Base-by-base conservation (phyloP, 139 green algal species). In the Ostreobium quekettii region DNA sequence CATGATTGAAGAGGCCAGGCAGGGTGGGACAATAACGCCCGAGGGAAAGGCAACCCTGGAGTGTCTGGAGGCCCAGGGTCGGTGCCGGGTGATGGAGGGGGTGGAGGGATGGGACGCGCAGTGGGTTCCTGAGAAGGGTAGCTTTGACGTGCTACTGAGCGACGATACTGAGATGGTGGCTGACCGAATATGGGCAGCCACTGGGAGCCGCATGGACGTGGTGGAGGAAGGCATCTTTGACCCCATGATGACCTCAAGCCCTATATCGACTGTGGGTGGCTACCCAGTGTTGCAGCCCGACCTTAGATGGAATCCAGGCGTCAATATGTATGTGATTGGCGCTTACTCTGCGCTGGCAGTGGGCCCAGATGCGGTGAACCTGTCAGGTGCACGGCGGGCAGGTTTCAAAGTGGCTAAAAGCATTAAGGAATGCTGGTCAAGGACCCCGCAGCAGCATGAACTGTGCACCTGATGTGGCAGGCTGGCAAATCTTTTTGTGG, bases 291-390 rank as follows among this genome's bases (percentile, higher is more conserved):
- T 68, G 6, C 30, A 68, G 38, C 24, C 15, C 5, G 36, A 53
- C 53, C 36, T 68, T 4, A 68, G 61, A 56, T 68, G 61, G 61
- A n/a, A 48, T 68, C 61, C 61, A 68, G 61, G 53, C 35, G 8
- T 48, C 22, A 38, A 68, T 53, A 6, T 68, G 61, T 68, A 36
- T 29, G 38, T 68, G 6, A 56, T 68, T 15, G 61, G 61, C 33
- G 61, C 36, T 36, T 68, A 68, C 53, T 35, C 61, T 4, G 42
- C 30, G 36, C 36, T 68, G 11, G 35, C 61, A 36, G n/a, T 68
- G 5, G 61, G 61, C 22, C 61, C 61, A 36, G 61, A 68, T 68
- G 61, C 30, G 11, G 36, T 68, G 26, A 68, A 68, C 35, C 36
- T 68, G 8, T 36, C 61, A 7, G 61, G 61, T 7, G 61, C 61